Evolutionary conservation across 768 basidiomycete genomes (phyloP).

Genomic region (Tulasnella calospora): DNA sequence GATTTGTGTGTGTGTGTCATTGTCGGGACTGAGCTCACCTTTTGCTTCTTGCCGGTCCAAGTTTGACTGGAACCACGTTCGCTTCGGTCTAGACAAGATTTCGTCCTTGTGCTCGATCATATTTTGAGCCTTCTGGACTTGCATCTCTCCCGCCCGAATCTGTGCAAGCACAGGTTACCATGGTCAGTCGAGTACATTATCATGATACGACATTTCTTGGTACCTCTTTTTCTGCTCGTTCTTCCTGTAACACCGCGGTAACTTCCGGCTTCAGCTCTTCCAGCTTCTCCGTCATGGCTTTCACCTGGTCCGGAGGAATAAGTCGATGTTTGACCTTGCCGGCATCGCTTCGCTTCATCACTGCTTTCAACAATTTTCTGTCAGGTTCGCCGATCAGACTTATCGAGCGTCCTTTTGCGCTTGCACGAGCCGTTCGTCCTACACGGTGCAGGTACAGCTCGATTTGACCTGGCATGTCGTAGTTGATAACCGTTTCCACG

Average conservation of each 20-base stretch:
- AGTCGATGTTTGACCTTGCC: conserved; percentile 87
- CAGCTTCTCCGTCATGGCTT: conserved; percentile 65
- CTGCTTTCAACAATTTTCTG: conserved; percentile 92
- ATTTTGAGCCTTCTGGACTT: conserved; percentile 89
- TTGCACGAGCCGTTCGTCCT: conserved; percentile 94
- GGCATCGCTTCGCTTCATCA: conserved; percentile 79
- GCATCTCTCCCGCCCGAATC: conserved; percentile 92
- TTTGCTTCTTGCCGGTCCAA: conserved; percentile 77
- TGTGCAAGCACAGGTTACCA: conserved; percentile 35
- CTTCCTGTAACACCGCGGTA: conserved; percentile 73
- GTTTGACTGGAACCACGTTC: conserved; percentile 96
- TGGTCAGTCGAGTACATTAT: neutral
- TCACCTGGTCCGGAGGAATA: conserved; percentile 67
- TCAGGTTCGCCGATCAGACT: conserved; percentile 95
- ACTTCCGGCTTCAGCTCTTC: conserved; percentile 72
- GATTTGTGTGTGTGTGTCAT: neutral
- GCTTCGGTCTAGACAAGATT: conserved; percentile 86
- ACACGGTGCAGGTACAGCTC: conserved; percentile 96
- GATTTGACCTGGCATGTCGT: conserved; percentile 93
- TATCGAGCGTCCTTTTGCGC: conserved; percentile 89
- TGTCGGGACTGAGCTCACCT: conserved; percentile 46
- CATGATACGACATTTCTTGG: conserved; percentile 29
- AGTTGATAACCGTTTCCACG: conserved; percentile 96
- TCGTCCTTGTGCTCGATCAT: conserved; percentile 89
- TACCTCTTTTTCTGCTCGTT: conserved; percentile 92